Base-by-base conservation (phyloP, 2,329 filamentous ascomycete species). In the Neurospora sp. region DNA sequence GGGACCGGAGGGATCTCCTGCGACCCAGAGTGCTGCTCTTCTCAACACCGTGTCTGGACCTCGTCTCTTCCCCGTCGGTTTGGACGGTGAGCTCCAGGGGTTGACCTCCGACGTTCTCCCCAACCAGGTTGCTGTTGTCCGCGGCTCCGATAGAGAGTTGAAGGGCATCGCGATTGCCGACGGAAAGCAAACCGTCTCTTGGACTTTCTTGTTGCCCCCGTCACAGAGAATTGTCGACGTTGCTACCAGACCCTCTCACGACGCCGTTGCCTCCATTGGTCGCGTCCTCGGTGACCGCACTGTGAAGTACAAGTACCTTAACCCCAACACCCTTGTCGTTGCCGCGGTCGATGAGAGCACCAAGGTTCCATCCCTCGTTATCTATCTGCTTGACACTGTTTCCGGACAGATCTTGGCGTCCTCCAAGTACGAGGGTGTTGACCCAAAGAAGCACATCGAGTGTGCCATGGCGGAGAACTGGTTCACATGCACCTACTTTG, bases 221-320 rank as follows among this genome's bases (percentile, higher is more conserved):
- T 89, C 88, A 11, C 87, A 96, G 78, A 88, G 84, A 71, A 88
- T 98, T 69, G 82, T 90, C 7, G 83, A 86, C 66, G 84, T 96
- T 46, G 90, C 89, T 2, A 85, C 89, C 19, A 87, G 90, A 67
- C 89, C 93, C 10, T 78, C 86, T 2, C 91, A 95, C 73, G 94
- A 99, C 75, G 93, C 93, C 0, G 90, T 98, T 67, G 95, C 96
- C 3, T 98, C 96, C 0, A 97, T 99, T 75, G 96, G 96, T 10
- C 93, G 93, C 71, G 96, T 98, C 1, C 87, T 99, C 28, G 94
- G 93, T 36, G 91, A 99, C 77, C 89, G 96, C 62, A 90, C 90
- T n/a, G 96, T 99, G 67, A 87, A 95, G 73, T 99, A 99, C 87
- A 99, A 99, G 82, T 98, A 98, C 78, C 83, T 99, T 52, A 97